Percentiles rank a stretch among this genome's conserved stretches.
phyloP scores from a whole-genome alignment of 495 filamentous ascomycete species.

The Daldinia caldariorum region DNA sequence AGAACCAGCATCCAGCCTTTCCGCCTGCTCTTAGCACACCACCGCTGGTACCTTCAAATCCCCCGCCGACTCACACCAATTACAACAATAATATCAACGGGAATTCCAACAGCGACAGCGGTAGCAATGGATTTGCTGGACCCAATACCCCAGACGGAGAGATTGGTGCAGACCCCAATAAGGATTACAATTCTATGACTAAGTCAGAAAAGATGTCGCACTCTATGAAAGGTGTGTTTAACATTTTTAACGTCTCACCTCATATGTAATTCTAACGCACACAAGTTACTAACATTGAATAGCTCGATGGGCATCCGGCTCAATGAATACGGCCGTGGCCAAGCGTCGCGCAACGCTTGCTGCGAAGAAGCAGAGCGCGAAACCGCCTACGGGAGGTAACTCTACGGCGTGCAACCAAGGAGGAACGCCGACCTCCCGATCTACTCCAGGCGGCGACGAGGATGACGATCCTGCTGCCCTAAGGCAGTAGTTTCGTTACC shows the following conservation, averaged over 20 bases:
- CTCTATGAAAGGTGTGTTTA: slow-evolving; percentile 59
- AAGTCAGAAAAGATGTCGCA: slow-evolving; percentile 64
- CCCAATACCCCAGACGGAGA: slow-evolving; percentile 23
- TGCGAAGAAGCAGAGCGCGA: slow-evolving; percentile 54
- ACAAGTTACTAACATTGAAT: slow-evolving; percentile 3
- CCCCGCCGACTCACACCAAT: slow-evolving; percentile 5
- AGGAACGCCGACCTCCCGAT: slow-evolving; percentile 10
- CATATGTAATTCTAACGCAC: neutral
- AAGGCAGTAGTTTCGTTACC: slow-evolving; percentile 5
- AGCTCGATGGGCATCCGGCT: slow-evolving; percentile 62
- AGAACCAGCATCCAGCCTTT: slow-evolving; percentile 20
- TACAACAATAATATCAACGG: slow-evolving; percentile 7
- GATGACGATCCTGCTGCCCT: slow-evolving; percentile 1
- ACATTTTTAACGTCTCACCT: neutral
- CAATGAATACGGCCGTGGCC: slow-evolving; percentile 59
- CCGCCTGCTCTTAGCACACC: slow-evolving; percentile 34
- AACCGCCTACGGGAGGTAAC: slow-evolving; percentile 10
- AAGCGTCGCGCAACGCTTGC: slow-evolving; percentile 62
- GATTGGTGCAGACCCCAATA: slow-evolving; percentile 41
- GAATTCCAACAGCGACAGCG: slow-evolving; percentile 13
- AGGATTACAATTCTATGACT: slow-evolving; percentile 61
- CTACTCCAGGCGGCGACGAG: neutral
- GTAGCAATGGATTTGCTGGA: slow-evolving; percentile 26
- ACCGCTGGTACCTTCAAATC: slow-evolving; percentile 30
- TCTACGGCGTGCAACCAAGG: slow-evolving; percentile 8